Evolutionary conservation across 176 grass and related monocot species (phyloP), one percentile per base, ranked within the genome.

Genomic region (Eremochloa ophiuroides): DNA sequence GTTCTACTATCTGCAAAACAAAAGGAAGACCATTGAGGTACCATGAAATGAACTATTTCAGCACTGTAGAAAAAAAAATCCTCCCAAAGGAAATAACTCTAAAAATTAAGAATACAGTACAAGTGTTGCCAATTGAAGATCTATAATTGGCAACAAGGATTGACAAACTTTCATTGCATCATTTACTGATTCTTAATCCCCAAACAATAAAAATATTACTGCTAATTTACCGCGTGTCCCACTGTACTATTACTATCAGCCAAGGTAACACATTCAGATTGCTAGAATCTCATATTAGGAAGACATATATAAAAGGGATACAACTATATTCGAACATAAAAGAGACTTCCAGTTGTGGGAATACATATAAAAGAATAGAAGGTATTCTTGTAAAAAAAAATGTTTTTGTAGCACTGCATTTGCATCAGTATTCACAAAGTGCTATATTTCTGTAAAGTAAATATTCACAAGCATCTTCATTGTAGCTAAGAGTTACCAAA

Each of bases 1-100:
- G 83, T 79, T 85, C 82, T 90, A 75, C 66, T 97, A 10, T 86
- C 89, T 90, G 71, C 83, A 81, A 44, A 75, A 44, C 16, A 8
- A 71, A 82, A 82, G 69, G 35, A 79, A 64, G 35, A 14, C 8
- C 29, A 8, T 70, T 71, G 27, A 80, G 9, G 41, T 30, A 30
- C 40, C 8, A 81, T 67, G 16, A 67, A 66, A 67, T 69, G 37
- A 82, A 17, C 25, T 25, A 27, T 60, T 72, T 27, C 7, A 62
- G 6, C 34, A 60, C 15, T 20, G 3, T 37, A 16, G 44, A 31
- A 53, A 71, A 71, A 61, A 63, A 83, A 33, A 3, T 50, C 29
- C 2, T 60, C 74, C n/a, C 17, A 73, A 68, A 10, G 23, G 39
- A 62, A 27, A 51, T 46, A 80, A 14, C 75, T 74, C 9, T 39